Evolutionary conservation across 805 yeast species (phyloP).

Genomic region (Millerozyma acaciae): DNA sequence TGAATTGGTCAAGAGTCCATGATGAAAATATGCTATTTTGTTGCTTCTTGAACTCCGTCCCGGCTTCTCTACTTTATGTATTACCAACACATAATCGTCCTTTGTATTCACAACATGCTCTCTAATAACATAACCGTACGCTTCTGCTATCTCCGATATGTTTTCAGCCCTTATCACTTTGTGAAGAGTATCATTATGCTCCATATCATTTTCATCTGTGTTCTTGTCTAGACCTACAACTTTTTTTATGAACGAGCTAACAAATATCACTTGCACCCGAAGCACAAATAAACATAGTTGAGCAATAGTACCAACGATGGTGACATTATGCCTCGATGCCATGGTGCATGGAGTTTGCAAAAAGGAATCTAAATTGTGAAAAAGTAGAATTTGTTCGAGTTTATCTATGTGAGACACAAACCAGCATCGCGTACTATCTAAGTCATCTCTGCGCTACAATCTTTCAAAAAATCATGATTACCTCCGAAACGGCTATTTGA

Average conservation of each 20-base stretch:
- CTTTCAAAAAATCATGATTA: too few species aligned
- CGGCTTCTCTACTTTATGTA: constrained; percentile 23
- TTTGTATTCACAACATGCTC: constrained; percentile 29
- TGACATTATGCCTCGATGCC: too few species aligned
- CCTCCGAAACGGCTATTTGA: too few species aligned
- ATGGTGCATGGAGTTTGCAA: too few species aligned
- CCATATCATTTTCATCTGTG: neutral
- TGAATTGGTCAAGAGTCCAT: constrained; percentile 28
- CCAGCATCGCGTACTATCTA: too few species aligned
- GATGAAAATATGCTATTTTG: constrained; percentile 28
- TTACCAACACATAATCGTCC: constrained; percentile 25
- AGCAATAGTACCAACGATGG: constrained; percentile 1
- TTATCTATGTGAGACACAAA: too few species aligned
- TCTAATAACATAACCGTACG: constrained; percentile 20
- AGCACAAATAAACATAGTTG: constrained; percentile 1
- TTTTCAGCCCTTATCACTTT: constrained; percentile 14
- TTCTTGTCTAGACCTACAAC: constrained; percentile 1
- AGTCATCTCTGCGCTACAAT: too few species aligned
- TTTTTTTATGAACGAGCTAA: neutral
- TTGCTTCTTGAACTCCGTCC: neutral
- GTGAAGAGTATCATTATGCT: neutral
- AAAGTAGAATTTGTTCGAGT: too few species aligned
- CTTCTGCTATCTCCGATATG: constrained; percentile 21
- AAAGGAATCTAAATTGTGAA: too few species aligned
- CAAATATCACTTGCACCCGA: neutral